Evolutionary conservation across 306 rosid genomes (phyloP), one percentile per base, ranked within the genome.

Genomic region (Pyrus pyrifolia): DNA sequence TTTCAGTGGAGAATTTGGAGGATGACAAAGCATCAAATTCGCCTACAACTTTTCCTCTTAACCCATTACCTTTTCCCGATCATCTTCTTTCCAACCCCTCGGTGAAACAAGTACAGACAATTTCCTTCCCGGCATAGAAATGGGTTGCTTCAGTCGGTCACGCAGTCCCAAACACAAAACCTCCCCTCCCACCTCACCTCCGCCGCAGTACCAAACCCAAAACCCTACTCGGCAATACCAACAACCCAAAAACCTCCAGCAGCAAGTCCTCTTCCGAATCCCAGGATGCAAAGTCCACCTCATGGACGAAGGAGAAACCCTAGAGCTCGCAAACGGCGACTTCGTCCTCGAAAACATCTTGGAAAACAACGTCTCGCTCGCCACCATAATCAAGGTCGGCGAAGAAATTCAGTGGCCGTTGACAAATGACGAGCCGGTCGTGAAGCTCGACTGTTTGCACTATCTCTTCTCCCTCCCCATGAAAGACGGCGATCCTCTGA

Each of bases 361-460:
- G 17, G 97, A 95, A 23, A 88, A 89, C 8, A 81, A 79, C 45
- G 83, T 89, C 18, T 85, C 87, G n/a, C 82, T 95, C 0, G 97
- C 97, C 23, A 92, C 99, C 60, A 80, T 95, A 23, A 68, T 95
- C 59, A 90, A 81, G 77, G 90, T 92, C 0, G 96, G 91, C 19
- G 86, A 89, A 8, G 92, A 90, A 35, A 77, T 95, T 65, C 94
- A 89, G 18, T 95, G 99, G 97, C 99, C 97, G n/a, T 76, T 95
- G 78, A 92, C 99, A 19, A 92, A 92, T 79, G 99, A 95, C 74
- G 97, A 92, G 90, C 99, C 97, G 3, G 99, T 95, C 0, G 93
- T 95, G 83, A 92, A 88, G 88, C 80, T 95, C 0, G 91, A 85
- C 75, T 76, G 91, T 57, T 81, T 92, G 15, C 83, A 84, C 78